Conservation (phyloP, 2,329 filamentous ascomycete genomes). For the Neonectria hederae region DNA sequence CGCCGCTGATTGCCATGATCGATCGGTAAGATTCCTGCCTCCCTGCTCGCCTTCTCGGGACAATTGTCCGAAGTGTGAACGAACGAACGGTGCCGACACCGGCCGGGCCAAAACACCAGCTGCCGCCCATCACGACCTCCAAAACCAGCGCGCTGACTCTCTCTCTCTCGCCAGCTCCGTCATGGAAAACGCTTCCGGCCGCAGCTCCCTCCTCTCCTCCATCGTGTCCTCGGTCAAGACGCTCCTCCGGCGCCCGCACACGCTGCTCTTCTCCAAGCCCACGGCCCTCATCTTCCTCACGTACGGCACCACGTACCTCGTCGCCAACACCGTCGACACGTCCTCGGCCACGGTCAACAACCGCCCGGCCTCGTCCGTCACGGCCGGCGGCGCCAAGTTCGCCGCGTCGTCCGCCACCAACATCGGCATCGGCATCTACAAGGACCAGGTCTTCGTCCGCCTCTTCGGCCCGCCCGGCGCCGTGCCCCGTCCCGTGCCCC, state of each 20-base stretch:
- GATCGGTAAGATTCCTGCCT: constrained; percentile 69
- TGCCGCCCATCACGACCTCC: not conserved
- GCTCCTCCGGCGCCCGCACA: constrained; percentile 68
- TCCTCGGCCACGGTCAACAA: constrained; percentile 70
- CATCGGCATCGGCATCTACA: constrained; percentile 86
- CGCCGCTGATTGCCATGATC: constrained; percentile 87
- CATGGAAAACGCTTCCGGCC: constrained; percentile 83
- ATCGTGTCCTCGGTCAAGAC: constrained; percentile 65
- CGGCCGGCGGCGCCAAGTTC: constrained; percentile 83
- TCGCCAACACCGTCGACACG: constrained; percentile 89
- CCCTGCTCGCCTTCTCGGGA: not conserved
- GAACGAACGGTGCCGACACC: not conserved
- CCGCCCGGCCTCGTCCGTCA: constrained; percentile 69
- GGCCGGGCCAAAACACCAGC: not conserved
- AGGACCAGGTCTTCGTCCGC: constrained; percentile 85
- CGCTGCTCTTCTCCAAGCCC: constrained; percentile 70
- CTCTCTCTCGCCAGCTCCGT: constrained; percentile 64
- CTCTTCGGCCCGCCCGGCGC: constrained; percentile 75
- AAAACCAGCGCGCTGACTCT: constrained; percentile 7
- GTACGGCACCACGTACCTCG: constrained; percentile 90
- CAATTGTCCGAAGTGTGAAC: constrained; percentile 20
- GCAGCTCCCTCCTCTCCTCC: constrained; percentile 66
- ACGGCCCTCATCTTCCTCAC: constrained; percentile 76
- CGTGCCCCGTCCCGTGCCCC: constrained; percentile 67
- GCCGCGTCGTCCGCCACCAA: constrained; percentile 82